Evolutionary conservation across 2,329 filamentous ascomycete genomes (phyloP), one percentile per base, ranked within the genome.

Genomic region (Botryosphaeria dothidea): DNA sequence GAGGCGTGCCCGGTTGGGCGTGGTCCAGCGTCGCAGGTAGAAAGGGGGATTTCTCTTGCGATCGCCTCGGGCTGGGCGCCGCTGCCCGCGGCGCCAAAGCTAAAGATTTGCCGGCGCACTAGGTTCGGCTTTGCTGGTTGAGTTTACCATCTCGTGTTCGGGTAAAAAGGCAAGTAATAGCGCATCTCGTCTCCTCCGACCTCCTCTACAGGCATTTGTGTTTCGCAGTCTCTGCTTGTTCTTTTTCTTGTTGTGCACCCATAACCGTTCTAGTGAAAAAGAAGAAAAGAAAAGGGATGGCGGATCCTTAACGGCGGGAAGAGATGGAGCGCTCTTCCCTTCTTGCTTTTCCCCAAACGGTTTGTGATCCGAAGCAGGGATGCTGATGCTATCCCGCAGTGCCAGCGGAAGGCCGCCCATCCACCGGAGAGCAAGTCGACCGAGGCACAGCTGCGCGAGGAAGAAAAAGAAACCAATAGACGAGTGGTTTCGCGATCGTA

Each of bases 341-440:
- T 23, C 7, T 60, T 60, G 41, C 56, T 60, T 60, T 48, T n/a
- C 56, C 41, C 29, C 41, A 46, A 48, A 60, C 56, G 56, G 56
- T 17, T 21, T 13, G 19, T 31, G 56, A 46, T 60, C 27, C 41
- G 56, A 60, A 46, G 56, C 56, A 60, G 56, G 38, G 56, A 60
- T 60, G 41, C 41, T 60, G 56, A 36, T 41, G 38, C 29, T 48
- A 58, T 58, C 23, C 48, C 48, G 48, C 48, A 6, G 7, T 51
- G 25, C 48, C 48, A 51, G 45, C 45, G 21, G 9, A 45, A 6
- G 41, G 8, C 41, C 15, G 41, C 41, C 31, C 31, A 34, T 2
- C 31, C 31, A 34, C 31, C 31, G 2, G 31, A 41, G 17, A 4
- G 5, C 8, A 48, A 3, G 19, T 8, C 19, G 45, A 25, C 45